These are phyloP conservation scores for Phytopythium chamaehyphon DNA, from an alignment of 352 stramenopile species.

Conservation along the genomic window DNA sequence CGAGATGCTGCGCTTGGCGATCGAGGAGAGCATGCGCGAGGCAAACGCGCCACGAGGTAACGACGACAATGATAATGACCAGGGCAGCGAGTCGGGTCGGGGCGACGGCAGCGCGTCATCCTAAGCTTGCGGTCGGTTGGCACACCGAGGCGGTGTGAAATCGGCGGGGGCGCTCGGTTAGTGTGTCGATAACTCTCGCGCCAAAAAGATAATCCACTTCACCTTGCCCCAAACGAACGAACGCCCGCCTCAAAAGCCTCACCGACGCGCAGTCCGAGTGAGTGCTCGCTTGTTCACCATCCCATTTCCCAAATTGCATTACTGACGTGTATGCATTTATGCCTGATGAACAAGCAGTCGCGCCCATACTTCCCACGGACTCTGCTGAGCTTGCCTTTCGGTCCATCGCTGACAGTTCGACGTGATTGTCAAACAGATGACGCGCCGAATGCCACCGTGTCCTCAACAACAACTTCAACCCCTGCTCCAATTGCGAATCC, in stretches of 20 bases:
- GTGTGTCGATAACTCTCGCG: constrained; percentile 6
- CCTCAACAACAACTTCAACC: constrained; percentile 9
- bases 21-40: constrained; percentile 87
- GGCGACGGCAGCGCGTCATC: constrained; percentile 45
- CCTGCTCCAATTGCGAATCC: constrained; percentile 8
- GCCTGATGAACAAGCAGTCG: constrained; percentile 1
- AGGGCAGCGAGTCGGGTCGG: constrained; percentile 19
- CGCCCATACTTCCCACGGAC: background rate
- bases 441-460: background rate
- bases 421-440: background rate
- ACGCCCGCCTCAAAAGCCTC: no score
- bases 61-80: constrained; percentile 23
- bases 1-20: constrained; percentile 77
- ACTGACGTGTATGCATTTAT: no score
- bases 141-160: background rate
- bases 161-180: constrained; percentile 1
- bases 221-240: constrained; percentile 1
- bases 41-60: constrained; percentile 56
- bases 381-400: no score
- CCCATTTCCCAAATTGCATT: no score
- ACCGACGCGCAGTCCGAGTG: constrained; percentile 6
- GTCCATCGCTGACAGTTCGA: no score
- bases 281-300: background rate
- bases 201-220: constrained; percentile 3
- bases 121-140: constrained; percentile 18